Percentiles rank a stretch among this genome's conserved stretches.
phyloP scores from a whole-genome alignment of 2,329 filamentous ascomycete genomes.

The Amauroascus niger region DNA sequence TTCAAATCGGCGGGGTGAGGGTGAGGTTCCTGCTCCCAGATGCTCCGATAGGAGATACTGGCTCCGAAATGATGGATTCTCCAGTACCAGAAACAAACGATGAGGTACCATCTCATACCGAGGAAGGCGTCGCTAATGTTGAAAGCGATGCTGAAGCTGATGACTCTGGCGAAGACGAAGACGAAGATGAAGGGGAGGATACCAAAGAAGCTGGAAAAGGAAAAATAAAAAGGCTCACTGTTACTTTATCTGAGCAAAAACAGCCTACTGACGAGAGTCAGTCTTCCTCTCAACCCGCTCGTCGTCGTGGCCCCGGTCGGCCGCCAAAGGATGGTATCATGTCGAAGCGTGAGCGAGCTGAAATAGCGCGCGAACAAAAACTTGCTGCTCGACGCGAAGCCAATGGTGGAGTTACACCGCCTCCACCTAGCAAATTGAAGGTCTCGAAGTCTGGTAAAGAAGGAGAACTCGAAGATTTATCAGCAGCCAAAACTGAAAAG shows the following conservation, averaged over 20 bases:
- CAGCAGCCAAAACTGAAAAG: constrained; percentile 36
- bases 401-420: constrained; percentile 40
- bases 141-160: constrained; percentile 16
- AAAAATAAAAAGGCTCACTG: constrained; percentile 23
- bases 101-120: constrained; percentile 7
- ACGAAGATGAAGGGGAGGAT: constrained; percentile 13
- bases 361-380: constrained; percentile 46
- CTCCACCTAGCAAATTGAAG: constrained; percentile 23
- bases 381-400: constrained; percentile 40
- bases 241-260: constrained; percentile 23
- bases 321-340: constrained; percentile 59
- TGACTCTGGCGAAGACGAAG: constrained; percentile 10
- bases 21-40: constrained; percentile 49
- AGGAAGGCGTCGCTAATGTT: constrained; percentile 25
- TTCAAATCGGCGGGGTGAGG: constrained; percentile 50
- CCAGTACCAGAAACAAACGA: constrained; percentile 18
- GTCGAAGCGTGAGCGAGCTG: constrained; percentile 53
- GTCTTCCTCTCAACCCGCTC: constrained; percentile 32
- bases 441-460: constrained; percentile 24
- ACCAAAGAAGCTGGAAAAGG: constrained; percentile 21
- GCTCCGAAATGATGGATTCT: constrained; percentile 39
- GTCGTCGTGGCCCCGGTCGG: constrained; percentile 48
- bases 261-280: constrained; percentile 21
- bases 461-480: constrained; percentile 28
- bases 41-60: constrained; percentile 40